phyloP scores from a whole-genome alignment of 2,329 filamentous ascomycete species.

The Fusarium mexicanum region DNA sequence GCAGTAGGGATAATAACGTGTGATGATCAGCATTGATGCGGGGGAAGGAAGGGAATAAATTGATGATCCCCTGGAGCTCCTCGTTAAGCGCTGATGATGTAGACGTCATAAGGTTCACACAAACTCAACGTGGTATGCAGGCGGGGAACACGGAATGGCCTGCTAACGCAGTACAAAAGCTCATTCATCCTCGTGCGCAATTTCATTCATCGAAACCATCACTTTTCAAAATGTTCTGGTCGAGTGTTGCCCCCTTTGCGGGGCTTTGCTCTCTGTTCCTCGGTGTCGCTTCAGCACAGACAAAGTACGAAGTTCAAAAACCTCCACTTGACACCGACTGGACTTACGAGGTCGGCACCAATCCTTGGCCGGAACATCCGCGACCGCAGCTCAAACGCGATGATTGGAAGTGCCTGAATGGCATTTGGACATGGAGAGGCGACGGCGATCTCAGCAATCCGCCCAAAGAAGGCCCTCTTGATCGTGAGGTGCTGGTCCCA shows the following conservation, averaged over 20 bases:
- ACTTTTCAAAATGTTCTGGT: conserved; percentile 13
- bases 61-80: background rate
- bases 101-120: conserved; percentile 18
- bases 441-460: conserved; percentile 19
- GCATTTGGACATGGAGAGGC: conserved; percentile 64
- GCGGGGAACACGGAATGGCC: background rate
- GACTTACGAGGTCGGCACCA: conserved; percentile 61
- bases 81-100: background rate
- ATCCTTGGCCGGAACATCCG: conserved; percentile 67
- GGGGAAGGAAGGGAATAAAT: background rate
- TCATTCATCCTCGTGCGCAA: background rate
- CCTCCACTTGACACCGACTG: conserved; percentile 61
- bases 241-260: background rate
- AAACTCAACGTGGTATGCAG: conserved; percentile 1
- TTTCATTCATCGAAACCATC: background rate
- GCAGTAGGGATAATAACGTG: background rate
- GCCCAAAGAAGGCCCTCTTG: conserved; percentile 2
- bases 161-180: background rate
- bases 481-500: conserved; percentile 54
- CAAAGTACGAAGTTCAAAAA: conserved; percentile 50
- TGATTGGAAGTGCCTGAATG: conserved; percentile 66
- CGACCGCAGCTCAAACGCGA: conserved; percentile 65
- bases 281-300: background rate
- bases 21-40: conserved; percentile 14
- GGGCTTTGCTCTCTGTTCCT: background rate